Conservation (phyloP, 331 rosid genomes). For the Dryas integrifolia region DNA sequence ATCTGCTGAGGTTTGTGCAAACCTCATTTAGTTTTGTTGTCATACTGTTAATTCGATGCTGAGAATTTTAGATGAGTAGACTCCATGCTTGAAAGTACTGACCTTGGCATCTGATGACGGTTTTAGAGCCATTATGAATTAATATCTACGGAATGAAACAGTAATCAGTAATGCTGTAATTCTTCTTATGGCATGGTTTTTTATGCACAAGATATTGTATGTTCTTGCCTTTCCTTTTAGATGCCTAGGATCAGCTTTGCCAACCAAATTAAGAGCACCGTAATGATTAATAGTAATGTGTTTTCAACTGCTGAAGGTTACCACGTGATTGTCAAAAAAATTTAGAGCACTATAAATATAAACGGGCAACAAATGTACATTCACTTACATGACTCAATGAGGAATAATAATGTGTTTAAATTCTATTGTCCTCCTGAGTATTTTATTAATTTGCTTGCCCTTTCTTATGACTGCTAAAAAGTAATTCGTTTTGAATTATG, state of each 20-base stretch:
- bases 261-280: background rate
- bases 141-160: background rate
- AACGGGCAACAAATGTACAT: background rate
- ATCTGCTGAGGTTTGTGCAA: slow-evolving; percentile 80
- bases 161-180: background rate
- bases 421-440: background rate
- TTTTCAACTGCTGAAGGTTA: slow-evolving; percentile 5
- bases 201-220: background rate
- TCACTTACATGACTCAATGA: background rate
- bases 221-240: background rate
- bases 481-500: slow-evolving; percentile 7
- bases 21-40: background rate
- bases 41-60: background rate
- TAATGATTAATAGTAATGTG: background rate
- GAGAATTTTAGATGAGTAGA: background rate
- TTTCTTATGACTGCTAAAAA: slow-evolving; percentile 4
- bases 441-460: background rate
- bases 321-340: background rate
- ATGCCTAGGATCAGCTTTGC: background rate
- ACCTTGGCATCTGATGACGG: slow-evolving; percentile 1
- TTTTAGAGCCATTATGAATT: background rate
- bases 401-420: background rate
- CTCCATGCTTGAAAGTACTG: background rate
- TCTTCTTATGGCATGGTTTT: slow-evolving; percentile 1
- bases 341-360: background rate